Evolutionary conservation across 1,139 yeast genomes (phyloP), one percentile per base, ranked within the genome.

Genomic region (Suhomyces yuchorum): DNA sequence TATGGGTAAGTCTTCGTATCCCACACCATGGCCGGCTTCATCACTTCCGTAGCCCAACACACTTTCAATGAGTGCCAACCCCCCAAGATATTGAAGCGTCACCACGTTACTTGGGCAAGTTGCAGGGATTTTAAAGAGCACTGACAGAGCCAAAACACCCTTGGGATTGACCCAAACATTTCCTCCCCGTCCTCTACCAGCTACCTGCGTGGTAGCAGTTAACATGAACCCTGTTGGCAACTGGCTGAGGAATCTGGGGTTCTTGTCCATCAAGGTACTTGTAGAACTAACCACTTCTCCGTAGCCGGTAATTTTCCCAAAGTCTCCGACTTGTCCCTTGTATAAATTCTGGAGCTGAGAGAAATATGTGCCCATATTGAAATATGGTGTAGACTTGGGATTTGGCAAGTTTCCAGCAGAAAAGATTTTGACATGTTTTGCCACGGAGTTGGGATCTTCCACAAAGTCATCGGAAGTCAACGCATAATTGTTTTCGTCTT

Each of bases 121-220:
- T 0, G 79, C 64, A 0, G 92, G 88, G 17, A 89, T 67, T 46
- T 83, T 78, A 53, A 90, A 66, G 6, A 90, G 78, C 1, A 84
- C 78, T 0, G 97, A 89, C 28, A 84, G 81, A 0, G 98, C 96
- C 65, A 91, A 70, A 0, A 91, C 96, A 7, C 99, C 99, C 33
- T 80, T 78, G 1, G 99, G 99, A 56, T 90, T 92, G 22, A 95
- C 85, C 99, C 99, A 95, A 1, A 85, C 85, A 58, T 95, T 95
- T 2, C 95, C 96, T 6, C 97, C 96, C 51, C 99, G 80, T 1
- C 99, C 99, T 44, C 95, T 76, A 1, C 99, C 99, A 0, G 91
- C 80, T 1, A 89, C 84, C 63, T 95, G 99, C 2, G 87, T 81
- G 1, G 93, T 83, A 1, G 95, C 96, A 3, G 86, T 78, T n/a